A percentile compares a stretch with the other conserved stretches of the same genome.
Conservation (phyloP, 371 early-diverging fungal genomes). For the Massospora cicadina region DNA sequence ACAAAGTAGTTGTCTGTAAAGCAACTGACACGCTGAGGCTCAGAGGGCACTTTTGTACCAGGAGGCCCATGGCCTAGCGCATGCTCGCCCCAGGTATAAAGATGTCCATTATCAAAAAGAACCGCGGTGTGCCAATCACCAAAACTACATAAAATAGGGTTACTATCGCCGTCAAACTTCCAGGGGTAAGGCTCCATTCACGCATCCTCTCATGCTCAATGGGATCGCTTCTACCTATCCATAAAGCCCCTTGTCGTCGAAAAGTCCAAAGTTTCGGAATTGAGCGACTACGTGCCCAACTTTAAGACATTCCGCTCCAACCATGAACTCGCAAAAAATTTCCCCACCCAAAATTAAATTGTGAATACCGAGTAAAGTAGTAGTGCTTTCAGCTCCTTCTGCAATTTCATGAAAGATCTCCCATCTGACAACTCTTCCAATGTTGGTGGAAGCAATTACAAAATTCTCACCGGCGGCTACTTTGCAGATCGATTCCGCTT, state of each 20-base stretch:
- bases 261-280: conserved; percentile 4
- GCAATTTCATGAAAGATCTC: neutral
- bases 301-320: neutral
- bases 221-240: conserved; percentile 1
- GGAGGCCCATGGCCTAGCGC: conserved; percentile 3
- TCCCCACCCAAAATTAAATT: neutral
- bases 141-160: conserved; percentile 8
- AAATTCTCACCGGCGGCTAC: conserved; percentile 8
- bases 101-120: neutral
- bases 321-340: neutral
- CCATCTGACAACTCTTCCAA: neutral
- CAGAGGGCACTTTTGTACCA: neutral
- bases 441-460: conserved; percentile 2
- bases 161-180: neutral
- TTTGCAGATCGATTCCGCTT: conserved; percentile 3
- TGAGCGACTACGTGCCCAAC: conserved; percentile 6
- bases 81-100: conserved; percentile 11
- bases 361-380: neutral
- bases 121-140: conserved; percentile 9
- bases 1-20: conserved; percentile 9
- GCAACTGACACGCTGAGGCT: neutral
- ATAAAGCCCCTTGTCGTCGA: neutral
- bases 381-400: neutral
- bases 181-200: neutral
- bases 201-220: neutral